Base-by-base conservation (phyloP, 805 yeast genomes). In the Kazachstania kunashirensis region DNA sequence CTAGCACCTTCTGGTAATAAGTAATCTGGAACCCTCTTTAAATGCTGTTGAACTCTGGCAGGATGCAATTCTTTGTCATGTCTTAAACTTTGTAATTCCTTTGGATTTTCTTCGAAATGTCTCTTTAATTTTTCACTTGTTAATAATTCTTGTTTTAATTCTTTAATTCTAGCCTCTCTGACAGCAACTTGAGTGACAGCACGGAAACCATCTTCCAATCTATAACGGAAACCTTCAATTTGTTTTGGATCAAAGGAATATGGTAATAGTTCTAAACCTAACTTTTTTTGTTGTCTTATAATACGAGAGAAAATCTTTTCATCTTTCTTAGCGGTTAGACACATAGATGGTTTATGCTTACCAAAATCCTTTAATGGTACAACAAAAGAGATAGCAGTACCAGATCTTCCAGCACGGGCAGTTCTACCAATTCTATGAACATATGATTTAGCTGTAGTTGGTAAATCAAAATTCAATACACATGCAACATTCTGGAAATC, bases 41-140 rank as follows among this genome's bases (percentile, higher is more conserved):
- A 68, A 53, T 92, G 95, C 23, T 74, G 65, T 57, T 88, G 96
- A 5, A 77, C 72, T 59, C 94, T 75, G 1, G 88, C 67, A 8
- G 89, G 78, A 53, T 88, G 94, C 40, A 84, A 58, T 46, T 83
- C 95, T 51, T 79, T 83, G 57, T 92, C 98, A 54, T 92, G 98
- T 55, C 96, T 80, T 55, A 92, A 72, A 36, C 82, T 76, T 15
- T 77, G 76, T 50, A 92, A 70, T 62, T 92, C 98, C 54, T 84
- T 94, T 6, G 98, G 98, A 55, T 92, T 92, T 55, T 92, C 97
- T 59, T 89, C 96, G 57, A 92, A 92, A 62, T 85, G 95, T 54
- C 96, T 73, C 62, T 86, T 85, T 56, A 92, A 71, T 55, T 84
- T 86, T 40, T 85, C 96, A 48, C 94, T 83, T 30, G 89, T 75